A percentile compares a stretch with the other conserved stretches of the same genome.
These are phyloP conservation scores for Erodium maritimum DNA, from an alignment of 345 rosid genomes.

Conservation along the genomic window DNA sequence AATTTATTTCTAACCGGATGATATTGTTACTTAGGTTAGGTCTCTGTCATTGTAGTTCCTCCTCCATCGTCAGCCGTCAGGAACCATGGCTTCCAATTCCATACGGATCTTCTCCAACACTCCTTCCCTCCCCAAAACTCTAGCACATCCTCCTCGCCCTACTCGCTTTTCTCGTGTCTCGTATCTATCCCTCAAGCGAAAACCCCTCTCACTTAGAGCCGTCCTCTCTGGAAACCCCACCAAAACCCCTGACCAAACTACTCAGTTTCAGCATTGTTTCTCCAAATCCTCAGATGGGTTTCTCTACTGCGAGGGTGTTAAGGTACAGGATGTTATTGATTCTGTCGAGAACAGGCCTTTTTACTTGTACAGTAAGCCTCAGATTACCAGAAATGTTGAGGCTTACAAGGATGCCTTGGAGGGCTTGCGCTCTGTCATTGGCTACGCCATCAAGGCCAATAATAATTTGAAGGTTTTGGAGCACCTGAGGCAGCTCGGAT, in stretches of 20 bases:
- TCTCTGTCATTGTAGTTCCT: too few species aligned
- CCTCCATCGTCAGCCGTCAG: too few species aligned
- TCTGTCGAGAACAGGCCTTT: conserved; percentile 75
- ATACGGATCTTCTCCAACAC: conserved; percentile 14
- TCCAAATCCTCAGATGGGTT: conserved; percentile 67
- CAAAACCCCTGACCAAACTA: conserved; percentile 16
- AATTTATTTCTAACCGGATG: too few species aligned
- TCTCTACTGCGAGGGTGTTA: conserved; percentile 71
- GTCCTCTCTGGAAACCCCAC: conserved; percentile 40
- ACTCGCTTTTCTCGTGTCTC: conserved; percentile 27
- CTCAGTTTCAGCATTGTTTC: conserved; percentile 64
- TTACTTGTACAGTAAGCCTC: conserved; percentile 78
- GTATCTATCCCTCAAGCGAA: conserved; percentile 16
- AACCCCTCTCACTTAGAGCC: conserved; percentile 38
- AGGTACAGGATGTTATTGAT: conserved; percentile 74
- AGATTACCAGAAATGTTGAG: conserved; percentile 72
- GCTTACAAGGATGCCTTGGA: conserved; percentile 70
- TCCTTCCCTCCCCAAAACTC: conserved; percentile 4
- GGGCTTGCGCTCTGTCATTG: conserved; percentile 56
- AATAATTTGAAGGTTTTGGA: conserved; percentile 87
- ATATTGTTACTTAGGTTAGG: too few species aligned
- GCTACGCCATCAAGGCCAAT: conserved; percentile 90
- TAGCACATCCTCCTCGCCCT: conserved; percentile 21
- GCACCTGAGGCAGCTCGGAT: conserved; percentile 80
- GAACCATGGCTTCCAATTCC: conserved; percentile 38